A percentile compares a stretch with the other conserved stretches of the same genome.
These are phyloP conservation scores for Aspergillus ostianus DNA, from an alignment of 495 filamentous ascomycete species.

Conservation along the genomic window DNA sequence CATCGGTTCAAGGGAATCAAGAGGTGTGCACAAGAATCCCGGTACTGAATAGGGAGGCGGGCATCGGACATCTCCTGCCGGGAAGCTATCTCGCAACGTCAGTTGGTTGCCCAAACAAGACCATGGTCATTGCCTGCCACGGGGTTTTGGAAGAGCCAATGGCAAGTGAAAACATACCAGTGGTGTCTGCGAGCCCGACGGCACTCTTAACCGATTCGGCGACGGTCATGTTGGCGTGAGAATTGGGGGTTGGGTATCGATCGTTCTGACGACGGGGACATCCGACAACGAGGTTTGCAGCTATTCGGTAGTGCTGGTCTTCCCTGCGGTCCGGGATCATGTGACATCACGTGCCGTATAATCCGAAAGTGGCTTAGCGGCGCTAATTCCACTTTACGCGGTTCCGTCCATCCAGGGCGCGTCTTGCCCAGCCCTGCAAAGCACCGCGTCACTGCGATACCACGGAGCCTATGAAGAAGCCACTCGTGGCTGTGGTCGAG, in stretches of 20 bases:
- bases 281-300: constrained; percentile 29
- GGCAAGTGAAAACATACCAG: constrained; percentile 35
- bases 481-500: constrained; percentile 25
- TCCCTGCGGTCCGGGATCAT: constrained; percentile 29
- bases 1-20: constrained; percentile 94
- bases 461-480: constrained; percentile 21
- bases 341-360: constrained; percentile 25
- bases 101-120: constrained; percentile 3
- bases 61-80: constrained; percentile 91
- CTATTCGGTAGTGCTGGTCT: constrained; percentile 32
- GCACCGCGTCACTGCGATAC: constrained; percentile 26
- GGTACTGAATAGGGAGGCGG: constrained; percentile 81
- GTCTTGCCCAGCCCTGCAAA: constrained; percentile 22
- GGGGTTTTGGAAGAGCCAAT: constrained; percentile 14
- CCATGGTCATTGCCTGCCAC: background rate
- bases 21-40: constrained; percentile 91
- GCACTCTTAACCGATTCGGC: constrained; percentile 55
- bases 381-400: constrained; percentile 29
- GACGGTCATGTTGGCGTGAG: constrained; percentile 43
- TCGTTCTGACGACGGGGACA: constrained; percentile 18
- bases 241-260: constrained; percentile 15
- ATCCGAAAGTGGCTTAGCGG: constrained; percentile 28
- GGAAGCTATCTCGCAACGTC: constrained; percentile 49
- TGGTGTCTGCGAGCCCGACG: constrained; percentile 46
- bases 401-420: constrained; percentile 19